These are phyloP conservation scores for Nakazawaea molendinolei DNA, from an alignment of 805 yeast species.

Conservation along the genomic window DNA sequence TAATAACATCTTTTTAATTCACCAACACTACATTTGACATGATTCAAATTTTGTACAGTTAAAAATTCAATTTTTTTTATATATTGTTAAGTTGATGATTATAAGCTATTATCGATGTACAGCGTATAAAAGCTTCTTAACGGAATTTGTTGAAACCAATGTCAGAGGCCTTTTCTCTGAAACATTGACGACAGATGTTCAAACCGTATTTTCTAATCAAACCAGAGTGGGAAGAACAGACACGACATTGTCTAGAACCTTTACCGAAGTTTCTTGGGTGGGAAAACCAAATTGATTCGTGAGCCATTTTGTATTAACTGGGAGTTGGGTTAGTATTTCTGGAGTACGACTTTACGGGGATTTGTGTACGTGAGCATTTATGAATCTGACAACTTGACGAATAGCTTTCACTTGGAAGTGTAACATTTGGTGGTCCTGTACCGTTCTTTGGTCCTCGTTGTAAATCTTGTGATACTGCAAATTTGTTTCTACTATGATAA, in stretches of 20 bases:
- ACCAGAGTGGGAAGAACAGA: constrained; percentile 98
- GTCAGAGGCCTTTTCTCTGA: constrained; percentile 99
- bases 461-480: too few relatives aligned
- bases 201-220: constrained; percentile 99
- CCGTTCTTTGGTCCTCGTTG: too few relatives aligned
- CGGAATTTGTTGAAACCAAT: constrained; percentile 99
- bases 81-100: not conserved
- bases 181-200: constrained; percentile 99
- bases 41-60: too few relatives aligned
- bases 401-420: too few relatives aligned
- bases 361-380: too few relatives aligned
- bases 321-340: too few relatives aligned
- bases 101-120: not conserved
- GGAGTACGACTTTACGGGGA: too few relatives aligned
- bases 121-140: constrained; percentile 42
- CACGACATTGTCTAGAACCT: constrained; percentile 99
- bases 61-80: too few relatives aligned
- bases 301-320: constrained; percentile 82
- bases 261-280: constrained; percentile 99
- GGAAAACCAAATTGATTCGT: constrained; percentile 99
- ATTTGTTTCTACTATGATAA: too few relatives aligned
- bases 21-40: too few relatives aligned
- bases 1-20: constrained; percentile 17
- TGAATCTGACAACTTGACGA: too few relatives aligned
- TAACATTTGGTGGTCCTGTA: too few relatives aligned